These are phyloP conservation scores for Phytophthora lateralis DNA, from an alignment of 352 stramenopile species.

Conservation along the genomic window DNA sequence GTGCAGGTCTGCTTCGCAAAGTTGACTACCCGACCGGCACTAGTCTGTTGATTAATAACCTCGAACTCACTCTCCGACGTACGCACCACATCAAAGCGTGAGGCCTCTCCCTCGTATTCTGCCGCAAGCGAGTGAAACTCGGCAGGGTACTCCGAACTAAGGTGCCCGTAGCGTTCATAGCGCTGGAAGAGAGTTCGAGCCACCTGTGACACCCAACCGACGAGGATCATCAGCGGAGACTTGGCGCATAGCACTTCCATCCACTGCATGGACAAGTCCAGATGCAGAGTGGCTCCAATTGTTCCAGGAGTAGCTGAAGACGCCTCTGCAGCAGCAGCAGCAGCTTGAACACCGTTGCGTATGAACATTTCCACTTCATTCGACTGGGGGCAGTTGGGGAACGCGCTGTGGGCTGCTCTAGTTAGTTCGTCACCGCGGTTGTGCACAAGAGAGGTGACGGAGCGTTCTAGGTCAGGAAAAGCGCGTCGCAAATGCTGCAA, in stretches of 20 bases:
- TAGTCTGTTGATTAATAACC: conserved; percentile 73
- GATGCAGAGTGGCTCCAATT: conserved; percentile 18
- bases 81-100: conserved; percentile 68
- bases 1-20: conserved; percentile 78
- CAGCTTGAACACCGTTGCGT: conserved; percentile 11
- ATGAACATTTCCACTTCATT: conserved; percentile 70
- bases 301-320: conserved; percentile 1
- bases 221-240: conserved; percentile 78
- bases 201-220: conserved; percentile 82
- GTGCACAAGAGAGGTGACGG: conserved; percentile 64
- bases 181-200: conserved; percentile 76
- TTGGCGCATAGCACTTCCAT: conserved; percentile 69
- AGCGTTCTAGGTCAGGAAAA: conserved; percentile 61
- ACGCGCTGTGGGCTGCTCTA: conserved; percentile 43
- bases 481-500: conserved; percentile 57
- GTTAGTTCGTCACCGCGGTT: conserved; percentile 65
- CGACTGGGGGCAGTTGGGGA: conserved; percentile 62
- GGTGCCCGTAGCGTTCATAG: conserved; percentile 73
- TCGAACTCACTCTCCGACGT: conserved; percentile 76
- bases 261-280: conserved; percentile 61
- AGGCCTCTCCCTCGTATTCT: conserved; percentile 68
- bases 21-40: conserved; percentile 71
- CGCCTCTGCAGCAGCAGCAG: conserved; percentile 3
- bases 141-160: conserved; percentile 76
- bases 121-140: conserved; percentile 68